Evolutionary conservation across 148 eudicot genomes (phyloP), one percentile per base, ranked within the genome.

Genomic region (Limonium bicolor): DNA sequence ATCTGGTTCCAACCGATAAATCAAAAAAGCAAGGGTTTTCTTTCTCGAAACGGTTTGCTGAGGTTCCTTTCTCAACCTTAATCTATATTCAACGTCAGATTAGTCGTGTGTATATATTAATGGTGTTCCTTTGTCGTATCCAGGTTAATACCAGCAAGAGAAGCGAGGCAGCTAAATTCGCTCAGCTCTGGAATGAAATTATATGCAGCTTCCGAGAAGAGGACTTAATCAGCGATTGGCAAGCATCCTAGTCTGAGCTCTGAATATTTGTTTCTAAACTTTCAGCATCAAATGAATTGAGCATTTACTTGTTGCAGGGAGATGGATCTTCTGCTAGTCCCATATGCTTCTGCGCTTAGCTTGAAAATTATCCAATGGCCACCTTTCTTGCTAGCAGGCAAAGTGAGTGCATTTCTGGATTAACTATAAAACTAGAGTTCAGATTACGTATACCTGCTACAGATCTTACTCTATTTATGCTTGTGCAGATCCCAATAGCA

Each of bases 361-460:
- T 76, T 85, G 53, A 81, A 72, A 48, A 50, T 81, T 29, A 76
- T 90, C 51, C 99, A 78, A 51, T 85, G 99, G 99, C 95, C 95
- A 11, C 93, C 88, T 4, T 90, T 84, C 68, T 58, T 90, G 64
- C 85, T 81, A 55, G 93, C 85, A 23, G 77, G 93, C 78, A 82
- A 82, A 76, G 93, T 71, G 35, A 53, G 58, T 46, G 42, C 47
- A 45, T 34, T 29, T 38, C 12, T 43, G 48, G 46, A 43, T 31
- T 13, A 23, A 43, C 48, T 43, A 43, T 43, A 10, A 27, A 8
- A n/a, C n/a, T n/a, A n/a, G n/a, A n/a, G n/a, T n/a, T n/a, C n/a
- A n/a, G n/a, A n/a, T n/a, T n/a, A n/a, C n/a, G n/a, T n/a, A n/a
- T n/a, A n/a, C n/a, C n/a, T n/a, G n/a, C n/a, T n/a, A n/a, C n/a